Percentiles rank a stretch among this genome's conserved stretches.
phyloP scores from a whole-genome alignment of 1,139 yeast genomes.

The Kazachstania sp. region DNA sequence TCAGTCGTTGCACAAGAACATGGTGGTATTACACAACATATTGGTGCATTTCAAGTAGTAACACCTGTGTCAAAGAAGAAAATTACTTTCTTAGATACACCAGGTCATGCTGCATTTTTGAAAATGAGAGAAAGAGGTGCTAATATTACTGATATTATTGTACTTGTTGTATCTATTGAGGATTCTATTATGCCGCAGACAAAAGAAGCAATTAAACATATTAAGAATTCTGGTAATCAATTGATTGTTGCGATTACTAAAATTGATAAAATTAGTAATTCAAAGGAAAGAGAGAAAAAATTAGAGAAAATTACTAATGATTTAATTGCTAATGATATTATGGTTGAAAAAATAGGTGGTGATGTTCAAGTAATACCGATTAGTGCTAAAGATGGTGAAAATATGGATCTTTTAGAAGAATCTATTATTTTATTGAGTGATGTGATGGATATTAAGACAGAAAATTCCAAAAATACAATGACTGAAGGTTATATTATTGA shows the following conservation, averaged over 20 bases:
- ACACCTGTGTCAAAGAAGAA: slow-evolving; percentile 65
- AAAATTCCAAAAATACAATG: slow-evolving; percentile 40
- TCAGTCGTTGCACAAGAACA: slow-evolving; percentile 76
- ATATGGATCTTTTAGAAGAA: slow-evolving; percentile 85
- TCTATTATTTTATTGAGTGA: slow-evolving; percentile 82
- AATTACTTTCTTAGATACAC: slow-evolving; percentile 90
- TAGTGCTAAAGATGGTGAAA: slow-evolving; percentile 77
- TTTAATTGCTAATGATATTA: slow-evolving; percentile 67
- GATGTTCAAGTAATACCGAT: slow-evolving; percentile 86
- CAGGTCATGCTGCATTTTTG: slow-evolving; percentile 95
- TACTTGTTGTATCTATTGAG: slow-evolving; percentile 95
- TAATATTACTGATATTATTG: slow-evolving; percentile 81
- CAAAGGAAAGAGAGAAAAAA: slow-evolving; percentile 35
- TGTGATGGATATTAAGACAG: slow-evolving; percentile 68
- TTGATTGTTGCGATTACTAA: slow-evolving; percentile 88
- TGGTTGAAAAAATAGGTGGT: slow-evolving; percentile 91
- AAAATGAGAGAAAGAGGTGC: slow-evolving; percentile 98
- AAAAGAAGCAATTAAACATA: slow-evolving; percentile 89
- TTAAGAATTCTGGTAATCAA: slow-evolving; percentile 68
- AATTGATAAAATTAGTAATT: slow-evolving; percentile 72
- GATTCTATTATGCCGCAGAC: slow-evolving; percentile 99
- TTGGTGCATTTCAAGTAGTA: slow-evolving; percentile 88
- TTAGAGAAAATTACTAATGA: slow-evolving; percentile 61
- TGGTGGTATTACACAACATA: slow-evolving; percentile 97
- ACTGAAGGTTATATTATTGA: slow-evolving; percentile 90